phyloP scores from a whole-genome alignment of 192 early-diverging fungal species.

The Phlyctochytrium planicorne region DNA sequence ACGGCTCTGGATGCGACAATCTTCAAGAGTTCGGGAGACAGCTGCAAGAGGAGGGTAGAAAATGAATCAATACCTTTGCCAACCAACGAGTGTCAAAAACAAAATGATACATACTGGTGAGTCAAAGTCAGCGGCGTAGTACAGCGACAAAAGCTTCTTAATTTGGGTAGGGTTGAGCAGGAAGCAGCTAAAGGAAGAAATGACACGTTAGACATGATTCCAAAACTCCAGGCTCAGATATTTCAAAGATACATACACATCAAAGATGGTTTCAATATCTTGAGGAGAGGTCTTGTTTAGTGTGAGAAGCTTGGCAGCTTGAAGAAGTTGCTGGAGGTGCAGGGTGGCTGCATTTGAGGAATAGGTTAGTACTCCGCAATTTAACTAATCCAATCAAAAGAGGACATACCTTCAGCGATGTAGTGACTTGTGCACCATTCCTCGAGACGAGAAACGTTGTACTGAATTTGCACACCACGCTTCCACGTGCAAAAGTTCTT shows the following conservation, averaged over 20 bases:
- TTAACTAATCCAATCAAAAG: slow-evolving; percentile 1
- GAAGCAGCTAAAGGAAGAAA: slow-evolving; percentile 63
- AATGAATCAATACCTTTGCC: background rate
- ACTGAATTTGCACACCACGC: slow-evolving; percentile 96
- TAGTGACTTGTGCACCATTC: slow-evolving; percentile 99
- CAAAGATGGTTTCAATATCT: slow-evolving; percentile 98
- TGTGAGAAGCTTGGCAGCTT: slow-evolving; percentile 96
- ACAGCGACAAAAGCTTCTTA: slow-evolving; percentile 94
- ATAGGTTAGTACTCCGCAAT: background rate
- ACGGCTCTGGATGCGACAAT: slow-evolving; percentile 83
- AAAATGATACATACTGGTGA: slow-evolving; percentile 55
- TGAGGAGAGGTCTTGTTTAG: slow-evolving; percentile 84
- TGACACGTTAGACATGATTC: background rate
- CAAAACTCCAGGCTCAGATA: background rate
- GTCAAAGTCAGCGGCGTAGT: slow-evolving; percentile 96
- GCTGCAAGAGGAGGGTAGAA: slow-evolving; percentile 43
- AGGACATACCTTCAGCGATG: slow-evolving; percentile 77
- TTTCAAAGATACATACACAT: slow-evolving; percentile 63
- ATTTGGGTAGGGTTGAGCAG: slow-evolving; percentile 95
- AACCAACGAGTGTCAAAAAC: background rate
- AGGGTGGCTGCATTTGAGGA: slow-evolving; percentile 56
- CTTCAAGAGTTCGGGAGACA: slow-evolving; percentile 85
- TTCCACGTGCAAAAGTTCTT: slow-evolving; percentile 99
- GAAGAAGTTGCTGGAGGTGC: slow-evolving; percentile 91
- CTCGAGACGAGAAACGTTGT: slow-evolving; percentile 94